A percentile compares a stretch with the other conserved stretches of the same genome.
Conservation (phyloP, 352 stramenopile species). For the Phytophthora sp. region DNA sequence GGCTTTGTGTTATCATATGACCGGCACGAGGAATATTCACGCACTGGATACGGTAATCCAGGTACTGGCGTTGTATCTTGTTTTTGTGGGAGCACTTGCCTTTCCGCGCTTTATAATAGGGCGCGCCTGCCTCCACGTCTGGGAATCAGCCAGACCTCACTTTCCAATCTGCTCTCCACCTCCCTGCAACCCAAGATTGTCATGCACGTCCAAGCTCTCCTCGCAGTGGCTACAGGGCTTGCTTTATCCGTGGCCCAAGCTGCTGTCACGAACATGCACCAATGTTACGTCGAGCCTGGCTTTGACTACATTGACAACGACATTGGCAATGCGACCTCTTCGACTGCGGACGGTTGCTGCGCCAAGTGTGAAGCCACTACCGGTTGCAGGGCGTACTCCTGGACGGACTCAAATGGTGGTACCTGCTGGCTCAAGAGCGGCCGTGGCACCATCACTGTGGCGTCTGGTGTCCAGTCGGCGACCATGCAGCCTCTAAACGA, state of each 20-base stretch:
- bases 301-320: constrained; percentile 42
- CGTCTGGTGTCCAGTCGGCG: constrained; percentile 18
- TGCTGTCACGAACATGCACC: constrained; percentile 25
- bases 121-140: background rate
- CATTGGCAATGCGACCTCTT: constrained; percentile 21
- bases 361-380: constrained; percentile 24
- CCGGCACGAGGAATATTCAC: too few relatives aligned
- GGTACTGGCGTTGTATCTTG: background rate
- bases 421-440: constrained; percentile 69
- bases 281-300: constrained; percentile 28
- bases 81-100: background rate
- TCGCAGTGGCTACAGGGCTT: background rate
- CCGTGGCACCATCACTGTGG: constrained; percentile 26
- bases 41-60: background rate
- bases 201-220: constrained; percentile 9
- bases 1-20: too few relatives aligned
- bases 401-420: constrained; percentile 49
- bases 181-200: background rate
- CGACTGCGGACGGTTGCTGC: constrained; percentile 24
- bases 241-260: background rate
- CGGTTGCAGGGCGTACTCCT: constrained; percentile 48
- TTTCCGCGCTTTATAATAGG: constrained; percentile 5
- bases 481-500: constrained; percentile 13
- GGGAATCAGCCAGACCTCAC: background rate
- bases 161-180: constrained; percentile 2